A percentile compares a stretch with the other conserved stretches of the same genome.
Conservation (phyloP, 176 grass and related monocot species). For the Canna indica region DNA sequence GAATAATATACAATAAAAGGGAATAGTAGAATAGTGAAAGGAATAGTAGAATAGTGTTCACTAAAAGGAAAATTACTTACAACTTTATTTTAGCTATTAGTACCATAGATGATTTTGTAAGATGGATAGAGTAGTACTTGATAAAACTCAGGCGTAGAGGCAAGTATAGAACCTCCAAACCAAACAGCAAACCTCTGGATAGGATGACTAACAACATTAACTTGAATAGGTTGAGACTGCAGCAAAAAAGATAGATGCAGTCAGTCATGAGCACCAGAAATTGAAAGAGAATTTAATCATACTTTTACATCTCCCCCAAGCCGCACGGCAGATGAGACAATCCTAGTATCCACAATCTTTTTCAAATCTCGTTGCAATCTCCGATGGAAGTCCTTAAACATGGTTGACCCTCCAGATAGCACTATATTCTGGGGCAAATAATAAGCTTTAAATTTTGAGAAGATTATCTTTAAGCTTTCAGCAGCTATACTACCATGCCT, state of each 20-base stretch:
- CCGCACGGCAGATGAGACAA: conserved; percentile 42
- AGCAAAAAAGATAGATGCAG: conserved; percentile 16
- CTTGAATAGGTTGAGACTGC: conserved; percentile 91
- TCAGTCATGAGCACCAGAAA: neutral
- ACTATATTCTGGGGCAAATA: conserved; percentile 81
- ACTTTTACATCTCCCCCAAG: conserved; percentile 69
- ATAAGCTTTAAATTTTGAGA: conserved; percentile 5
- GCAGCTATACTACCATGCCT: neutral
- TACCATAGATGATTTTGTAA: neutral
- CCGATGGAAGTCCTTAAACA: conserved; percentile 99
- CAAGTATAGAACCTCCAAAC: conserved; percentile 98
- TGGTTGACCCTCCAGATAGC: conserved; percentile 89
- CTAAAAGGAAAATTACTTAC: neutral
- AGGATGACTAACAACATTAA: conserved; percentile 87
- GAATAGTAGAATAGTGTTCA: too few species aligned
- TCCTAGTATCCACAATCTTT: conserved; percentile 90
- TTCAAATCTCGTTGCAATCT: conserved; percentile 94
- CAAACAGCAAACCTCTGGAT: conserved; percentile 96
- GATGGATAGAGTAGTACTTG: conserved; percentile 40
- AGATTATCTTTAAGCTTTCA: neutral
- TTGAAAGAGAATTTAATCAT: conserved; percentile 20
- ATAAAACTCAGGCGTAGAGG: conserved; percentile 93
- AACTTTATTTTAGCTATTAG: neutral
- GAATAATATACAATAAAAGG: too few species aligned
- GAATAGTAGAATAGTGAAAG: too few species aligned